phyloP scores from a whole-genome alignment of 495 filamentous ascomycete genomes.

The Patellaria atrata region DNA sequence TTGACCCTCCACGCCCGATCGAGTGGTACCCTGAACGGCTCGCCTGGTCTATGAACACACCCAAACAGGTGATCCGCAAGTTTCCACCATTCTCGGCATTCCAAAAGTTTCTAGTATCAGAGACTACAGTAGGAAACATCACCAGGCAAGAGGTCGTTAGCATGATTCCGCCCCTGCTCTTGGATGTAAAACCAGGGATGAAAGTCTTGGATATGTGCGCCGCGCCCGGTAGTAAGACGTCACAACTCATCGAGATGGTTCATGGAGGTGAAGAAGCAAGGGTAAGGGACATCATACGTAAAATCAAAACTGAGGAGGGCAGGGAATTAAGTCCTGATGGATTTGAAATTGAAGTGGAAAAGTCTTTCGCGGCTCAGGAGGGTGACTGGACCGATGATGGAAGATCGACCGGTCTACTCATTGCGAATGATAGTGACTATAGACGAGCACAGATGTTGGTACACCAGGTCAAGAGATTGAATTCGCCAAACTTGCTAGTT shows the following conservation, averaged over 20 bases:
- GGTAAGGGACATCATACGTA: constrained; percentile 38
- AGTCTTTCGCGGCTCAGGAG: constrained; percentile 34
- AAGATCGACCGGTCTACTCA: constrained; percentile 73
- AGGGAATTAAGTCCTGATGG: constrained; percentile 35
- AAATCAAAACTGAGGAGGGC: constrained; percentile 34
- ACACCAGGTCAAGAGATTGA: constrained; percentile 91
- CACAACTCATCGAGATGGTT: constrained; percentile 87
- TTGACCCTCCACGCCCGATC: constrained; percentile 67
- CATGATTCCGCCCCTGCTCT: constrained; percentile 93
- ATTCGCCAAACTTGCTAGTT: constrained; percentile 91
- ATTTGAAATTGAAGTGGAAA: constrained; percentile 25
- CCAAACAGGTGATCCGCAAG: constrained; percentile 81
- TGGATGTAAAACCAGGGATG: constrained; percentile 85
- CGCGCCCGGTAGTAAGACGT: constrained; percentile 90
- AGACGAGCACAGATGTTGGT: constrained; percentile 91
- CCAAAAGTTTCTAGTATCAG: constrained; percentile 95
- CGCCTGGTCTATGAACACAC: constrained; percentile 92
- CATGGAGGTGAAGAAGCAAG: constrained; percentile 81
- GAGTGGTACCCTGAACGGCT: constrained; percentile 87
- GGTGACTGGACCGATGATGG: constrained; percentile 61
- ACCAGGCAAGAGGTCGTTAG: constrained; percentile 91
- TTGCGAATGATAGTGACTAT: constrained; percentile 93
- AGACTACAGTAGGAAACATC: constrained; percentile 94
- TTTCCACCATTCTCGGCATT: constrained; percentile 87
- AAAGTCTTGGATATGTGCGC: constrained; percentile 89